These are phyloP conservation scores for Pyronema omphalodes DNA, from an alignment of 495 filamentous ascomycete species.

Conservation along the genomic window DNA sequence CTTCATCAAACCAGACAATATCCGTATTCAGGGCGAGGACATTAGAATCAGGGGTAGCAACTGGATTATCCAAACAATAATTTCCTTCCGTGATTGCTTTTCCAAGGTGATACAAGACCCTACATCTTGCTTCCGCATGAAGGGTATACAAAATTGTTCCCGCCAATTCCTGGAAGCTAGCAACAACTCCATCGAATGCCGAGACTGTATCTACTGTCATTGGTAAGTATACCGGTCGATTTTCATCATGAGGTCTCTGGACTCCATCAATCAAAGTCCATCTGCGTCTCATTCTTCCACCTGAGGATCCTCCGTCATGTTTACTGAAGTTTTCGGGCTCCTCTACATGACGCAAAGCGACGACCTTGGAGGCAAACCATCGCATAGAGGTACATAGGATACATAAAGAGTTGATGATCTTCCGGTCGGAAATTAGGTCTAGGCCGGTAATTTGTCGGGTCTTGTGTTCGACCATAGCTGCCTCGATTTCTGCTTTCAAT, in stretches of 20 bases:
- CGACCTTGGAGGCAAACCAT: slow-evolving; percentile 74
- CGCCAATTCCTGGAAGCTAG: slow-evolving; percentile 60
- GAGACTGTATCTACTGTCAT: slow-evolving; percentile 69
- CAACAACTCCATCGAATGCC: slow-evolving; percentile 74
- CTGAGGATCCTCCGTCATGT: slow-evolving; percentile 13
- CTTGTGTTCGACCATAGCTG: slow-evolving; percentile 34
- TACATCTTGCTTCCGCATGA: slow-evolving; percentile 71
- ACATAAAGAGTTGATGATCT: slow-evolving; percentile 64
- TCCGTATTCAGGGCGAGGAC: slow-evolving; percentile 63
- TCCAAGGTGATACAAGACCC: slow-evolving; percentile 50
- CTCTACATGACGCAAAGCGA: slow-evolving; percentile 55
- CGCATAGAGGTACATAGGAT: slow-evolving; percentile 93
- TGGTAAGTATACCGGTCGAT: slow-evolving; percentile 57
- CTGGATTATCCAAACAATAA: slow-evolving; percentile 53
- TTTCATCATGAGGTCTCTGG: slow-evolving; percentile 36
- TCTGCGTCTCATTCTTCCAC: slow-evolving; percentile 32
- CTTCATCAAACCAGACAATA: slow-evolving; percentile 69
- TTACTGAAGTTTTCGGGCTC: slow-evolving; percentile 21
- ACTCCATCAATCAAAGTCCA: slow-evolving; percentile 57
- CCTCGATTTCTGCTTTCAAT: slow-evolving; percentile 10
- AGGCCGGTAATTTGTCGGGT: slow-evolving; percentile 43
- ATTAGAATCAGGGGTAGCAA: slow-evolving; percentile 59
- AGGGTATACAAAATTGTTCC: slow-evolving; percentile 60
- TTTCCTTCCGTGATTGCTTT: slow-evolving; percentile 42
- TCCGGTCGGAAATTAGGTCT: slow-evolving; percentile 71